Evolutionary conservation across 2,329 filamentous ascomycete species (phyloP).

Genomic region (Ascochyta pisi): DNA sequence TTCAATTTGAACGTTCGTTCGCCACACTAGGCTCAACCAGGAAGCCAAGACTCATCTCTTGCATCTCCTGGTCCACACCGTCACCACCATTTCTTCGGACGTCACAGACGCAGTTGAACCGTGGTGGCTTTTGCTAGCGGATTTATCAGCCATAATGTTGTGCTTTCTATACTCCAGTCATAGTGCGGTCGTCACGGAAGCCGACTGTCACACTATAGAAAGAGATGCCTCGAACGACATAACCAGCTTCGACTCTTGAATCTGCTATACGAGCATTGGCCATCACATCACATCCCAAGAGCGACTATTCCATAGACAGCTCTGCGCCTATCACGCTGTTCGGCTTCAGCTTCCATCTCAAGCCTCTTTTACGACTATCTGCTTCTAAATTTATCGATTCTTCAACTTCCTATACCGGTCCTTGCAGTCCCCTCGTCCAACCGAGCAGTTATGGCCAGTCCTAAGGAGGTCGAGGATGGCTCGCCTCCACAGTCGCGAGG

Average conservation of each 20-base stretch:
- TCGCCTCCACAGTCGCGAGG: slow-evolving; percentile 10
- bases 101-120: slow-evolving; percentile 27
- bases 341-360: background rate
- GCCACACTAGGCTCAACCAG: slow-evolving; percentile 16
- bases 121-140: slow-evolving; percentile 1
- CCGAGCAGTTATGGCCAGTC: slow-evolving; percentile 1
- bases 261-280: background rate
- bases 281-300: background rate
- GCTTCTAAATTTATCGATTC: background rate
- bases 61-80: slow-evolving; percentile 25
- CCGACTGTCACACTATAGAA: slow-evolving; percentile 22
- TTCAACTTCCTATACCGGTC: background rate
- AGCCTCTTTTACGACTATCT: background rate
- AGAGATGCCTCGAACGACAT: slow-evolving; percentile 1
- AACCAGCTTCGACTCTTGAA: background rate
- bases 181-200: slow-evolving; percentile 21
- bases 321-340: background rate
- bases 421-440: background rate
- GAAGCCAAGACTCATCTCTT: slow-evolving; percentile 37
- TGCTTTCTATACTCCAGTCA: slow-evolving; percentile 7
- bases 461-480: slow-evolving; percentile 24
- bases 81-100: slow-evolving; percentile 24
- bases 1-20: background rate
- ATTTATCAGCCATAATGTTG: slow-evolving; percentile 32
- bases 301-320: slow-evolving; percentile 1